Percentiles rank a stretch among this genome's conserved stretches.
Conservation (phyloP, 2,329 filamentous ascomycete genomes). For the Fusarium euwallaceae region DNA sequence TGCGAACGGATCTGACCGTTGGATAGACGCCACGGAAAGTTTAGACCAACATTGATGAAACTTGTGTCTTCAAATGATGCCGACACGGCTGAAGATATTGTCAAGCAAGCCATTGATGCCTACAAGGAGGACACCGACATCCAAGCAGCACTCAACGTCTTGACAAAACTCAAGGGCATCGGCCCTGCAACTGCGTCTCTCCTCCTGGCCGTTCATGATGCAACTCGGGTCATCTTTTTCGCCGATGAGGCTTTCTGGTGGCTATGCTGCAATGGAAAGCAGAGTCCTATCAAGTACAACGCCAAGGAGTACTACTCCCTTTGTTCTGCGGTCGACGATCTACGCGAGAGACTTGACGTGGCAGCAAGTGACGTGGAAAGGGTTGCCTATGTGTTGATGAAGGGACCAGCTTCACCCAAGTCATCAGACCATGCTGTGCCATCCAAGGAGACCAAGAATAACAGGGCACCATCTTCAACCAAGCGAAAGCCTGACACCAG, state of each 20-base stretch:
- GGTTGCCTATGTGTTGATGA: slow-evolving; percentile 78
- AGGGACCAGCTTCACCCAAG: slow-evolving; percentile 42
- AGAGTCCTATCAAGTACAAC: slow-evolving; percentile 75
- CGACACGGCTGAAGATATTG: slow-evolving; percentile 59
- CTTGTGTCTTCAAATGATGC: slow-evolving; percentile 72
- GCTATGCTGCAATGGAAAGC: slow-evolving; percentile 69
- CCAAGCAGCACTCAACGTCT: slow-evolving; percentile 62
- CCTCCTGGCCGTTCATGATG: slow-evolving; percentile 74
- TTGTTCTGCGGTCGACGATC: slow-evolving; percentile 54
- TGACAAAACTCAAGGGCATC: slow-evolving; percentile 77
- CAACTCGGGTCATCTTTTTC: slow-evolving; percentile 76
- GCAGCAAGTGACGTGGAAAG: slow-evolving; percentile 75
- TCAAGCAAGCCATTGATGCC: slow-evolving; percentile 63
- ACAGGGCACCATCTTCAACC: slow-evolving; percentile 12
- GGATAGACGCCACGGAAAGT: slow-evolving; percentile 70
- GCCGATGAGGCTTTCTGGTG: slow-evolving; percentile 84
- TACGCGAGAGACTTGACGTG: slow-evolving; percentile 65
- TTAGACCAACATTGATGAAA: slow-evolving; percentile 71
- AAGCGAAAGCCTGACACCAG: slow-evolving; percentile 42
- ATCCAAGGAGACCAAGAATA: slow-evolving; percentile 24
- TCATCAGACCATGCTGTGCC: slow-evolving; percentile 9
- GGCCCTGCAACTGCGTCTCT: slow-evolving; percentile 85
- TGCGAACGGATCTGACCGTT: slow-evolving; percentile 14
- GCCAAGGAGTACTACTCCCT: slow-evolving; percentile 76
- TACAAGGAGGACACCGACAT: slow-evolving; percentile 59